Conservation (phyloP, 148 eudicot genomes). For the Fagopyrum esculentum region DNA sequence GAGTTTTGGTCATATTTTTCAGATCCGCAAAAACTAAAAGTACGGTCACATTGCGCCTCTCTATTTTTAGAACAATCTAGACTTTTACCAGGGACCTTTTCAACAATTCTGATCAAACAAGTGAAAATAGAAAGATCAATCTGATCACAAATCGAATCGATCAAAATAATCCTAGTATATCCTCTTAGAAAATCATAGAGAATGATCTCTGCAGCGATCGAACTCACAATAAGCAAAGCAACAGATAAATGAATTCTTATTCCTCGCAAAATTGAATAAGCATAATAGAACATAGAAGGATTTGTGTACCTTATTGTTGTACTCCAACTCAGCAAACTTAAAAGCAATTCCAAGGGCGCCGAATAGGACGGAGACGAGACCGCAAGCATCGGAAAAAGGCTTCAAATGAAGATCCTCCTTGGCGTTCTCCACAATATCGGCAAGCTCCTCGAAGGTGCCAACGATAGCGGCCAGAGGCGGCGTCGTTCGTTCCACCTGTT, state of each 20-base stretch:
- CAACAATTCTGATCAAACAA: not conserved
- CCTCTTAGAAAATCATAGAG: not conserved
- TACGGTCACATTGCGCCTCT: not conserved
- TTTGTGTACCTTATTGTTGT: conserved; percentile 51
- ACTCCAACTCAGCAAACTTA: conserved; percentile 86
- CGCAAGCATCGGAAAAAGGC: conserved; percentile 70
- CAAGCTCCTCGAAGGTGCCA: conserved; percentile 63
- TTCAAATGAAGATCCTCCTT: conserved; percentile 49
- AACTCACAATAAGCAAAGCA: not conserved
- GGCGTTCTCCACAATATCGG: conserved; percentile 23
- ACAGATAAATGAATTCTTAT: not conserved
- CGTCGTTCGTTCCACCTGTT: conserved; percentile 14
- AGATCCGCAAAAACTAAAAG: not conserved
- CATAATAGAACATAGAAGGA: not conserved
- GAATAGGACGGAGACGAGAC: conserved; percentile 72
- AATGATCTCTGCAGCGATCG: not conserved
- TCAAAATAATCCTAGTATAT: not conserved
- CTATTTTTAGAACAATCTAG: not conserved
- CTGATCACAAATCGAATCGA: not conserved
- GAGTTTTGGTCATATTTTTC: not conserved
- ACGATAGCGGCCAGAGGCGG: conserved; percentile 50
- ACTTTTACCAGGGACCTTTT: not conserved
- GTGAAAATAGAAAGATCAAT: not conserved
- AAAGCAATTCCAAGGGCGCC: conserved; percentile 86
- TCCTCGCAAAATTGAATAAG: not conserved